Percentiles rank a stretch among this genome's conserved stretches.
Conservation (phyloP, 257 asterid genomes). For the Solanum corneliomulleri region DNA sequence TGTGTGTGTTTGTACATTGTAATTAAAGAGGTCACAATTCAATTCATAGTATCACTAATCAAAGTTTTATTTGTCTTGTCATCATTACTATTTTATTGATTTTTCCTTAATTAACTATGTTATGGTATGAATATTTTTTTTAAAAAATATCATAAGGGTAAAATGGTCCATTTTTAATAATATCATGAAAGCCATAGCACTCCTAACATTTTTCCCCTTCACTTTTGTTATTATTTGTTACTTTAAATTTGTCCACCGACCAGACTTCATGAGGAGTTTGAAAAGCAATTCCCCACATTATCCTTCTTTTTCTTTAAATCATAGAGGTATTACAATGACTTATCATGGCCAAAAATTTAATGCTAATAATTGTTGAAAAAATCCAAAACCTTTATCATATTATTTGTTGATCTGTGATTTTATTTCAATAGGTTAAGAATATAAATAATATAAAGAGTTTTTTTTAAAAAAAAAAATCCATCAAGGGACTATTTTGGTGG, state of each 20-base stretch:
- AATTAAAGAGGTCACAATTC: not conserved
- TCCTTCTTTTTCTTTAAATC: not conserved
- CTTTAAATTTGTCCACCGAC: not conserved
- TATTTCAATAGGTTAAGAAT: not conserved
- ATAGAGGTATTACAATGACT: not conserved
- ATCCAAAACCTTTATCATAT: not conserved
- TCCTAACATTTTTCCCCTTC: not conserved
- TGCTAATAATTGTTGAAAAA: not conserved
- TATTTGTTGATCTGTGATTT: not conserved
- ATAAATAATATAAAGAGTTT: not conserved
- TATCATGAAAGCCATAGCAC: not conserved
- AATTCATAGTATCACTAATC: not conserved
- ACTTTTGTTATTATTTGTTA: not conserved
- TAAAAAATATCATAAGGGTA: not conserved
- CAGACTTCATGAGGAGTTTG: not conserved
- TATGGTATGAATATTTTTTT: not conserved
- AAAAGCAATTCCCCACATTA: not conserved
- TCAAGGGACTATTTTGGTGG: not conserved
- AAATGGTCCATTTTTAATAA: not conserved
- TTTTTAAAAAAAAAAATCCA: not conserved
- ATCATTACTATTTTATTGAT: not conserved
- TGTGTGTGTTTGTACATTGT: not conserved
- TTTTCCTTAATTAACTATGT: not conserved
- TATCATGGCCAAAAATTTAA: not conserved
- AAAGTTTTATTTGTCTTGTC: not conserved